These are phyloP conservation scores for Talaromyces funiculosus DNA, from an alignment of 2,329 filamentous ascomycete species.

Conservation along the genomic window DNA sequence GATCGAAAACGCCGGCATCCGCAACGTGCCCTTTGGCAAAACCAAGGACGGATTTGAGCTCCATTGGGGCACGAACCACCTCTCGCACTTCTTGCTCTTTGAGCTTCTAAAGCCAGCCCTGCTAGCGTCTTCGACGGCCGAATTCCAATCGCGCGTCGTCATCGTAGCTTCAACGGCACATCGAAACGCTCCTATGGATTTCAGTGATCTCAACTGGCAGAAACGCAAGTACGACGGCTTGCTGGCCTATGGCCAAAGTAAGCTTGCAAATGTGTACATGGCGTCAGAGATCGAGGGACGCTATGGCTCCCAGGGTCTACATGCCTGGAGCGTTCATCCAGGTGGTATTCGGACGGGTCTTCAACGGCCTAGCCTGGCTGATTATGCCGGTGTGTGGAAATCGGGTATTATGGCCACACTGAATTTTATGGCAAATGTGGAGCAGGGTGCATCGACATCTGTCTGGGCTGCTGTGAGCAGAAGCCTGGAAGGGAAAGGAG, in stretches of 20 bases:
- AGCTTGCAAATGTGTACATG: not conserved
- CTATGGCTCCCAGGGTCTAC: not conserved
- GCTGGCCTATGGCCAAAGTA: constrained; percentile 1
- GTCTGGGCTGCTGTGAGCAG: constrained; percentile 25
- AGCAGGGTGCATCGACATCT: constrained; percentile 24
- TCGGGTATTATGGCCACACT: not conserved
- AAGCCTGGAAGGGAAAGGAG: constrained; percentile 23
- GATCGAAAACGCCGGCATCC: not conserved
- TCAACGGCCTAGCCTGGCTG: not conserved
- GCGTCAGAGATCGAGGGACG: not conserved
- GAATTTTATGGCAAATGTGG: constrained; percentile 15
- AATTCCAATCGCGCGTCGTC: not conserved
- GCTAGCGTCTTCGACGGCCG: not conserved
- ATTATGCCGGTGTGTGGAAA: not conserved
- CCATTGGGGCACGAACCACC: not conserved
- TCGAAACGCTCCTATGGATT: not conserved
- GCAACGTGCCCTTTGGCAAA: not conserved
- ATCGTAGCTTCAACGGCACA: not conserved
- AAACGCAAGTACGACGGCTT: not conserved
- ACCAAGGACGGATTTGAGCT: not conserved
- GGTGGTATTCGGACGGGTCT: not conserved
- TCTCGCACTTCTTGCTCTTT: not conserved
- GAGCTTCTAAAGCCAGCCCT: not conserved
- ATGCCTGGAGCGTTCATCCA: not conserved
- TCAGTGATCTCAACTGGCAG: not conserved